Conservation (phyloP, 768 basidiomycete species). For the Boletus fagicola region DNA sequence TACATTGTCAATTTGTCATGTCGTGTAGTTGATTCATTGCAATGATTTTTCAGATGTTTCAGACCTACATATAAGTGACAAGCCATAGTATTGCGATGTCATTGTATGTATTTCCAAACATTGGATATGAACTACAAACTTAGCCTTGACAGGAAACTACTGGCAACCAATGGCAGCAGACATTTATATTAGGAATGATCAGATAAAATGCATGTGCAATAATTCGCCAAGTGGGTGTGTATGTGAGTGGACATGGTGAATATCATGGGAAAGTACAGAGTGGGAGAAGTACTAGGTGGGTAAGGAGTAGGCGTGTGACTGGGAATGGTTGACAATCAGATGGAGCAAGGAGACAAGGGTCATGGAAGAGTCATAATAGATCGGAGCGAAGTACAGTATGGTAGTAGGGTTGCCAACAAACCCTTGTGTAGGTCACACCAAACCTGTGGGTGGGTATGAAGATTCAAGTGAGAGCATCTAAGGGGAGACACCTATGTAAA, state of each 20-base stretch:
- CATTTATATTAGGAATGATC: too few species aligned
- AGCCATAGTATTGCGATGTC: too few species aligned
- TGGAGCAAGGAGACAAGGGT: not conserved
- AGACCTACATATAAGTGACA: too few species aligned
- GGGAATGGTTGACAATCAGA: not conserved
- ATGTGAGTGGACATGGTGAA: conserved; percentile 9
- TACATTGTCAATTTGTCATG: too few species aligned
- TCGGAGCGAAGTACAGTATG: conserved; percentile 12
- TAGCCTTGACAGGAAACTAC: too few species aligned
- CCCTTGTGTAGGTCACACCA: conserved; percentile 33
- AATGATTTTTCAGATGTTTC: too few species aligned
- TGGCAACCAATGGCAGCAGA: too few species aligned
- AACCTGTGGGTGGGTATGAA: conserved; percentile 51
- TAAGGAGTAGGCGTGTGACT: conserved; percentile 11
- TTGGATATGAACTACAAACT: too few species aligned
- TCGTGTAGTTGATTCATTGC: too few species aligned
- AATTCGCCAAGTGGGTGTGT: conserved; percentile 9
- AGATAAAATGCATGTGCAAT: conserved; percentile 19
- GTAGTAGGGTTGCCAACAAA: too few species aligned
- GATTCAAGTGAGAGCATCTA: conserved; percentile 73
- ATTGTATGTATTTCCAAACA: too few species aligned
- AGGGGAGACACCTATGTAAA: not conserved
- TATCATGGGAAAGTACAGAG: not conserved
- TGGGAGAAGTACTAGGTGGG: conserved; percentile 5
- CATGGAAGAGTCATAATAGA: not conserved